phyloP scores from a whole-genome alignment of 73 alveolate genomes.

The Loxodes magnus region DNA sequence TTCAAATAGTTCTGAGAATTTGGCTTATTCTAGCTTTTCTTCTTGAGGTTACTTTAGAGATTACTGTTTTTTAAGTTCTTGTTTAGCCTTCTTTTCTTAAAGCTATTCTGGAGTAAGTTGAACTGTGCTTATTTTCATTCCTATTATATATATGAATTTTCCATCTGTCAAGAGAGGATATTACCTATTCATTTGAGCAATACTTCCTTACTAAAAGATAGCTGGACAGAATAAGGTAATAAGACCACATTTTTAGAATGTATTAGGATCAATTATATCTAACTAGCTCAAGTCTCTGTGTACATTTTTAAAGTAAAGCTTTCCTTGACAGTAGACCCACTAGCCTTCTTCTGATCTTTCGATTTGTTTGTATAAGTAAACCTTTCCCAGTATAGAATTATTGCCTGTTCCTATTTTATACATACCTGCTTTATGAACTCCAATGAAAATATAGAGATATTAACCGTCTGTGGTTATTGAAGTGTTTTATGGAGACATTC shows the following conservation, averaged over 20 bases:
- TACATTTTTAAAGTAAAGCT: constrained; percentile 51
- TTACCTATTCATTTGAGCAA: constrained; percentile 49
- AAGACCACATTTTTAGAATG: constrained; percentile 33
- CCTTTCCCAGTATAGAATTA: constrained; percentile 62
- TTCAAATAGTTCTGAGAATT: neutral
- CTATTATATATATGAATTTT: constrained; percentile 48
- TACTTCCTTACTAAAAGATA: constrained; percentile 22
- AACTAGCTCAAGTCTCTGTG: constrained; percentile 51
- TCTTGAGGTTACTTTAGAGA: constrained; percentile 22
- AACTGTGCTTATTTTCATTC: constrained; percentile 30
- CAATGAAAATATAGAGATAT: constrained; percentile 42
- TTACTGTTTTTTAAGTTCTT: constrained; percentile 11
- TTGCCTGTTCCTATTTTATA: constrained; percentile 76
- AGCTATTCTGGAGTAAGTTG: constrained; percentile 14
- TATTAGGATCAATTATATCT: constrained; percentile 44
- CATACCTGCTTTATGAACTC: constrained; percentile 64
- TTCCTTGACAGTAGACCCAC: constrained; percentile 67
- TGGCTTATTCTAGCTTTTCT: neutral
- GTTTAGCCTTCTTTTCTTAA: constrained; percentile 14
- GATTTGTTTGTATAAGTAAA: constrained; percentile 38
- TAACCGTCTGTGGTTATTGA: constrained; percentile 64
- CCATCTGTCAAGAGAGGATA: constrained; percentile 80
- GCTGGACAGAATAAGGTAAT: constrained; percentile 58
- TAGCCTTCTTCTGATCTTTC: constrained; percentile 56
- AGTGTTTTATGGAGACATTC: no score